phyloP scores from a whole-genome alignment of 2,329 filamentous ascomycete genomes.

The Paecilomyces dactylethromorphus region DNA sequence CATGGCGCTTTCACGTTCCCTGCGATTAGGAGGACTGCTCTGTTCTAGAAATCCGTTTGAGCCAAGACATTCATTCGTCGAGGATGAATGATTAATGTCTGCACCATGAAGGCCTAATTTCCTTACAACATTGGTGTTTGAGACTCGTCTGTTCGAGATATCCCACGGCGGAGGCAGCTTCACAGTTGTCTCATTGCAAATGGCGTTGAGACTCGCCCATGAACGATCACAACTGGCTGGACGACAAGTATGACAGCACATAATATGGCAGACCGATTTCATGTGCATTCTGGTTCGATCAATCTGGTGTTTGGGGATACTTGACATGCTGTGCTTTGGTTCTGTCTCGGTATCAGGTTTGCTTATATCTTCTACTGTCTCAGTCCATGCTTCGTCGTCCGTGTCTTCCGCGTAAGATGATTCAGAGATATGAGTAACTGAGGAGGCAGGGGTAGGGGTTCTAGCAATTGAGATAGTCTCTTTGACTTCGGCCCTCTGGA shows the following conservation, averaged over 20 bases:
- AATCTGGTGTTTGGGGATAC: not conserved
- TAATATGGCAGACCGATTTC: constrained; percentile 33
- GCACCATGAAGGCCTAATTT: constrained; percentile 4
- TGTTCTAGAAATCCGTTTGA: not conserved
- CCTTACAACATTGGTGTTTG: constrained; percentile 17
- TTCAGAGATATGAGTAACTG: not conserved
- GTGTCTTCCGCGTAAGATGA: not conserved
- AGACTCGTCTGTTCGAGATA: constrained; percentile 20
- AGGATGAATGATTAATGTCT: not conserved
- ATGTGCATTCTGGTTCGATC: not conserved
- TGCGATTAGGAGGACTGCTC: not conserved
- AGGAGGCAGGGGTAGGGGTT: constrained; percentile 1
- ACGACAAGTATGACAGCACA: constrained; percentile 45
- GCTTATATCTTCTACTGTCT: constrained; percentile 12
- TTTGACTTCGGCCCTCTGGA: constrained; percentile 31
- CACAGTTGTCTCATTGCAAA: constrained; percentile 26
- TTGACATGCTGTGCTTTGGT: not conserved
- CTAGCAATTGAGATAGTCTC: constrained; percentile 16
- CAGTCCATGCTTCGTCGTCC: constrained; percentile 10
- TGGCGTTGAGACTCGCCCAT: constrained; percentile 16
- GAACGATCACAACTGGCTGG: constrained; percentile 36
- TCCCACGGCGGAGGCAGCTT: constrained; percentile 21
- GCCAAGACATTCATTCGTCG: not conserved
- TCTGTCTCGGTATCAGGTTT: not conserved
- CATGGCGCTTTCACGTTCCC: not conserved